Evolutionary conservation across 2,329 filamentous ascomycete genomes (phyloP).

Genomic region (Geosmithia putterillii): DNA sequence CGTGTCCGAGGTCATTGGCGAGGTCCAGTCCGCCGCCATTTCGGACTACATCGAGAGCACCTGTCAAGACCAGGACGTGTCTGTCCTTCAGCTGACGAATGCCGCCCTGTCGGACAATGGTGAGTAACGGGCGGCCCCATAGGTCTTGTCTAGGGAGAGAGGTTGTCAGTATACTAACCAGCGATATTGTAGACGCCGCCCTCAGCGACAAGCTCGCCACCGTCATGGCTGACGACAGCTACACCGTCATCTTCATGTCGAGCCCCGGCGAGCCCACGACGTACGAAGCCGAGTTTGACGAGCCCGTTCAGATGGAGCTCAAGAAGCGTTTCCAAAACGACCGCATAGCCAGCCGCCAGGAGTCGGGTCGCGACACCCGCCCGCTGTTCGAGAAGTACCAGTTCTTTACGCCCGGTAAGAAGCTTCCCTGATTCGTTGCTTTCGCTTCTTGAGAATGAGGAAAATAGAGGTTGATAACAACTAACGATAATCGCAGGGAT

Average conservation of each 20-base stretch:
- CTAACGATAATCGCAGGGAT: constrained; percentile 43
- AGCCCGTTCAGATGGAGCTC: constrained; percentile 56
- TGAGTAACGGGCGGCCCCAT: too few relatives aligned
- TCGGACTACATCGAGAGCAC: constrained; percentile 28
- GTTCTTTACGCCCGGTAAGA: constrained; percentile 75
- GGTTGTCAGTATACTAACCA: not conserved
- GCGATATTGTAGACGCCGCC: constrained; percentile 27
- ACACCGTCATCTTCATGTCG: constrained; percentile 67
- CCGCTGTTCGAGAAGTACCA: constrained; percentile 86
- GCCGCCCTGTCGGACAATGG: constrained; percentile 34
- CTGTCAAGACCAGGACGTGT: constrained; percentile 29
- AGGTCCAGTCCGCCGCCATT: constrained; percentile 25
- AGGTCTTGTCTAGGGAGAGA: too few relatives aligned
- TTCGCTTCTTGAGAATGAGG: not conserved
- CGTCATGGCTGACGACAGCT: constrained; percentile 30
- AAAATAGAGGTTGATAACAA: too few relatives aligned
- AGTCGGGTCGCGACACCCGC: constrained; percentile 25
- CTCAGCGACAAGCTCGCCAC: constrained; percentile 35
- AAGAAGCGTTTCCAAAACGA: constrained; percentile 42
- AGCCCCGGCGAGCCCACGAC: constrained; percentile 38
- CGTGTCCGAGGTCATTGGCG: constrained; percentile 46
- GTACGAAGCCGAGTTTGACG: constrained; percentile 56
- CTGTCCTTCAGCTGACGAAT: constrained; percentile 19
- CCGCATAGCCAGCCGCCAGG: constrained; percentile 22
- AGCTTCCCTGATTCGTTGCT: constrained; percentile 6